phyloP scores from a whole-genome alignment of 305 asterid genomes.

The Fraxinus nigra region DNA sequence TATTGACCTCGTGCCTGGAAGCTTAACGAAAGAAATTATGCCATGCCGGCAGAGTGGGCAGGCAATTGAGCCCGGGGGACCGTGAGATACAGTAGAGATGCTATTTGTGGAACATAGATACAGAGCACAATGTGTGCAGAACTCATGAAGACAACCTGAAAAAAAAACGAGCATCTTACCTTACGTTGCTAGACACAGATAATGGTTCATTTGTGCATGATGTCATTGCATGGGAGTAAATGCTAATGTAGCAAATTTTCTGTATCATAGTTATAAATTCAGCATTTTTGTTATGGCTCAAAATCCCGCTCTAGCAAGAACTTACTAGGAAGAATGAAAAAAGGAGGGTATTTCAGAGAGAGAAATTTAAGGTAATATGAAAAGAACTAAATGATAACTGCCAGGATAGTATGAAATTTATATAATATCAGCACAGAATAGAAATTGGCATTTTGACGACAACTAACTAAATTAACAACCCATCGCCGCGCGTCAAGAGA shows the following conservation, averaged over 20 bases:
- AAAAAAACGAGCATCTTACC: background rate
- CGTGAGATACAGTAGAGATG: constrained; percentile 44
- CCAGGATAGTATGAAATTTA: background rate
- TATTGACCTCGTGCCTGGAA: constrained; percentile 45
- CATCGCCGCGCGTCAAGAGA: background rate
- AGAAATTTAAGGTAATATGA: background rate
- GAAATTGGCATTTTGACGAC: background rate
- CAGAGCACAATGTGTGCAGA: constrained; percentile 82
- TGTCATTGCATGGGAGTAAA: background rate
- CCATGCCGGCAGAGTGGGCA: constrained; percentile 88
- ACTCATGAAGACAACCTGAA: constrained; percentile 84
- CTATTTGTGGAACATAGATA: constrained; percentile 71
- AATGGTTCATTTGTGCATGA: background rate
- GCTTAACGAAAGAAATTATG: constrained; percentile 64
- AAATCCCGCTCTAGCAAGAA: background rate
- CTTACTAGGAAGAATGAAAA: background rate
- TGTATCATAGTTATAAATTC: background rate
- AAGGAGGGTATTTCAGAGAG: background rate
- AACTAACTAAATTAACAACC: background rate
- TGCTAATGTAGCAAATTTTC: background rate
- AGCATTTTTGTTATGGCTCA: background rate
- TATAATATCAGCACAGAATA: background rate
- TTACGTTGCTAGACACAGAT: background rate
- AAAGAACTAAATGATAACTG: background rate
- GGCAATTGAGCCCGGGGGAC: constrained; percentile 76